Evolutionary conservation across 345 rosid species (phyloP).

Genomic region (Murraya paniculata): DNA sequence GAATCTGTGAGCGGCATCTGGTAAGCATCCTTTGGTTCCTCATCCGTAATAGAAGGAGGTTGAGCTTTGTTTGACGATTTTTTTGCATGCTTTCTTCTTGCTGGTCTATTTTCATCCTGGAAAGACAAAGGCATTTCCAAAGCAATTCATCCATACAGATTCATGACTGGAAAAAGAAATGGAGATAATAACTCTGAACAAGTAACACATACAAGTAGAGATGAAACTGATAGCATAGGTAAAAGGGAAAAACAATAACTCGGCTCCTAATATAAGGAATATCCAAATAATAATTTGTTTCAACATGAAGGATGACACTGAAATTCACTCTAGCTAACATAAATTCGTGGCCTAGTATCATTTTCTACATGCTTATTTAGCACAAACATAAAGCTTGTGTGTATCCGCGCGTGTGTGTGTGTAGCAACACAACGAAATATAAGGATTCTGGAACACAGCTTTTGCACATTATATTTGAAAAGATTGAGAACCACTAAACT

Average conservation of each 20-base stretch:
- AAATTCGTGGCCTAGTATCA: background rate
- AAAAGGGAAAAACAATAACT: no score
- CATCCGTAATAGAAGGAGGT: slow-evolving; percentile 69
- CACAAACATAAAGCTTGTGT: no score
- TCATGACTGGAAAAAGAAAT: background rate
- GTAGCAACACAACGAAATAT: background rate
- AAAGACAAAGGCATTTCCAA: background rate
- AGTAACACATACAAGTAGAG: background rate
- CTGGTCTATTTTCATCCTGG: slow-evolving; percentile 47
- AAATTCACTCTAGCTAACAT: background rate
- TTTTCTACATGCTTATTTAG: background rate
- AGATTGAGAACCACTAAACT: background rate
- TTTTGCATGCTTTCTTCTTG: slow-evolving; percentile 29
- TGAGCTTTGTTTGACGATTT: slow-evolving; percentile 28
- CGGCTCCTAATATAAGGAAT: background rate
- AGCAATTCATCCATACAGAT: background rate
- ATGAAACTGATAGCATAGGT: no score
- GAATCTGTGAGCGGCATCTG: slow-evolving; percentile 69
- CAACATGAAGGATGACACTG: background rate
- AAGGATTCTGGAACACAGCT: background rate
- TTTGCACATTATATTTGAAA: background rate
- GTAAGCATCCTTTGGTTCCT: slow-evolving; percentile 63
- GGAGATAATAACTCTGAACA: background rate
- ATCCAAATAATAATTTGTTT: background rate
- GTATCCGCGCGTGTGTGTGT: background rate